A percentile compares a stretch with the other conserved stretches of the same genome.
These are phyloP conservation scores for Citrullus colocynthis DNA, from an alignment of 306 rosid species.

Conservation along the genomic window DNA sequence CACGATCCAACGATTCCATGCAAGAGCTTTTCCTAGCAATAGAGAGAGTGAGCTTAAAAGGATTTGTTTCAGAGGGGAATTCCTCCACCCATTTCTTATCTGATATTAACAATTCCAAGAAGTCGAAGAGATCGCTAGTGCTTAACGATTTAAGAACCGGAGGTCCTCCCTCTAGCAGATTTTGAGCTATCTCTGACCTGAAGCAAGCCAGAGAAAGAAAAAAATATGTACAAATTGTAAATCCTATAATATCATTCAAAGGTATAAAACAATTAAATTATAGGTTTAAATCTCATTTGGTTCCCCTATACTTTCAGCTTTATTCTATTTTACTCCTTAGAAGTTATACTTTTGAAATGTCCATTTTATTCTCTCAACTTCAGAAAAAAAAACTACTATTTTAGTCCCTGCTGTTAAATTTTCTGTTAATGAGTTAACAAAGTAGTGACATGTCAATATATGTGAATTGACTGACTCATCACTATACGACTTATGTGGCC, in stretches of 20 bases:
- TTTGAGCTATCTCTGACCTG: constrained; percentile 57
- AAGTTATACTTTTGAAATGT: too few species aligned
- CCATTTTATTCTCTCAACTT: too few species aligned
- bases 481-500: too few species aligned
- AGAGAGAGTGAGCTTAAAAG: constrained; percentile 33
- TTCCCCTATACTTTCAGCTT: too few species aligned
- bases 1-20: constrained; percentile 10
- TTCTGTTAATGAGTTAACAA: too few species aligned
- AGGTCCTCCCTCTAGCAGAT: constrained; percentile 48
- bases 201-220: neutral
- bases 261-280: neutral
- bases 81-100: constrained; percentile 79
- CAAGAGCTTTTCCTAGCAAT: constrained; percentile 16
- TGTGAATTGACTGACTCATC: too few species aligned
- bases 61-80: constrained; percentile 30
- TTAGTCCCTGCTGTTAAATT: too few species aligned
- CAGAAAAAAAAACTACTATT: too few species aligned
- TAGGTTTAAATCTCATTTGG: too few species aligned
- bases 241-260: neutral
- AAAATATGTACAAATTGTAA: neutral
- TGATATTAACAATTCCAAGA: constrained; percentile 50
- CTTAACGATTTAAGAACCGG: constrained; percentile 22
- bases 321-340: too few species aligned
- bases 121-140: constrained; percentile 33
- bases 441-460: too few species aligned